These are phyloP conservation scores for Malassezia brasiliensis DNA, from an alignment of 1,284 basidiomycete species.

Conservation along the genomic window DNA sequence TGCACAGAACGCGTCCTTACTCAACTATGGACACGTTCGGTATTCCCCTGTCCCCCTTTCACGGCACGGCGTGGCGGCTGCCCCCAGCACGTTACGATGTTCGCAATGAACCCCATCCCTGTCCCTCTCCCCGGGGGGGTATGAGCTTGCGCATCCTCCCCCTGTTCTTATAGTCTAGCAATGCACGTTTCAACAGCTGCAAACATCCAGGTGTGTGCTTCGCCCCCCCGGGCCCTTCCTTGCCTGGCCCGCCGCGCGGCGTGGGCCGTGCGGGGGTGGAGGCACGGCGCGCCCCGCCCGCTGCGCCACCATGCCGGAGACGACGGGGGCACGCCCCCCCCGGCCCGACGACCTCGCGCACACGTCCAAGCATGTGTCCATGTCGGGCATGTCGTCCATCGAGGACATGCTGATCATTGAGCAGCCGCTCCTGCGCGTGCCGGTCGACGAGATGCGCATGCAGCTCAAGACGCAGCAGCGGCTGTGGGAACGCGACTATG, in stretches of 20 bases:
- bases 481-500: slow-evolving; percentile 27
- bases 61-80: no score
- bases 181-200: slow-evolving; percentile 19
- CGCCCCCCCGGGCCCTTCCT: no score
- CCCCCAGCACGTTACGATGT: no score
- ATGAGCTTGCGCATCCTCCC: background rate
- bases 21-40: slow-evolving; percentile 14
- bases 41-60: background rate
- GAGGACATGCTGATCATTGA: slow-evolving; percentile 78
- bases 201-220: background rate
- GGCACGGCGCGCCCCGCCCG: background rate
- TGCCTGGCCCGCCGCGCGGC: no score
- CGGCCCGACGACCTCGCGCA: background rate
- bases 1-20: slow-evolving; percentile 10
- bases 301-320: background rate
- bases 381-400: slow-evolving; percentile 16
- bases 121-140: background rate
- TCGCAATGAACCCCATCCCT: background rate
- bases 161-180: slow-evolving; percentile 3
- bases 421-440: slow-evolving; percentile 69
- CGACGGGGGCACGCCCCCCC: background rate
- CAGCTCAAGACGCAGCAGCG: slow-evolving; percentile 39
- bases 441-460: slow-evolving; percentile 42
- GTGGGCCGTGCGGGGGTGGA: background rate
- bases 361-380: background rate